Percentiles rank a stretch among this genome's conserved stretches.
phyloP scores from a whole-genome alignment of 2,329 filamentous ascomycete species.

The Penicillium vulpinum region DNA sequence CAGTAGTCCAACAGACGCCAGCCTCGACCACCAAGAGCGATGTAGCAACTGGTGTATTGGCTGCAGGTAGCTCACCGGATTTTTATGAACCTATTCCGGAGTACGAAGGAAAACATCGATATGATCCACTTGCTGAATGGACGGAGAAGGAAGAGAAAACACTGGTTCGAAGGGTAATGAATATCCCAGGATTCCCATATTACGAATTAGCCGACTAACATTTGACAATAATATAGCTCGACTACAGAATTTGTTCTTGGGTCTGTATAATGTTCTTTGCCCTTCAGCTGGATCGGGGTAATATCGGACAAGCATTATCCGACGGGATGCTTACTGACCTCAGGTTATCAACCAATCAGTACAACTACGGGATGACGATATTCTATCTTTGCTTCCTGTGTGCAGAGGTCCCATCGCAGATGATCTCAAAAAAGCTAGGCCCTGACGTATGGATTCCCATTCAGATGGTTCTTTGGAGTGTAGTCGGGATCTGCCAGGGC shows the following conservation, averaged over 20 bases:
- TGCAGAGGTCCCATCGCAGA: conserved; percentile 58
- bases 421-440: conserved; percentile 56
- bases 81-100: conserved; percentile 29
- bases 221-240: not conserved
- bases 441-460: conserved; percentile 58
- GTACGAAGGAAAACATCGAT: conserved; percentile 29
- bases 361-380: conserved; percentile 54
- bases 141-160: conserved; percentile 47
- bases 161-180: conserved; percentile 49
- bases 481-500: conserved; percentile 44
- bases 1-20: not conserved
- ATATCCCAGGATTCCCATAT: not conserved
- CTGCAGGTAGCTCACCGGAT: not conserved
- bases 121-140: conserved; percentile 27
- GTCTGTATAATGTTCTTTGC: conserved; percentile 30
- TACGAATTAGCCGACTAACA: not conserved
- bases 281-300: conserved; percentile 37
- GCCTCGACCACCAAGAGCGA: not conserved
- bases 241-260: not conserved
- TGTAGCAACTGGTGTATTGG: not conserved
- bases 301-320: conserved; percentile 37
- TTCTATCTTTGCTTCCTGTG: conserved; percentile 55
- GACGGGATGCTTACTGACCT: conserved; percentile 41
- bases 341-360: conserved; percentile 35
- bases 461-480: conserved; percentile 49